Percentiles rank a stretch among this genome's conserved stretches.
Evolutionary conservation across 441 rosid species (phyloP).

Genomic region (Aquilaria agallochum): DNA sequence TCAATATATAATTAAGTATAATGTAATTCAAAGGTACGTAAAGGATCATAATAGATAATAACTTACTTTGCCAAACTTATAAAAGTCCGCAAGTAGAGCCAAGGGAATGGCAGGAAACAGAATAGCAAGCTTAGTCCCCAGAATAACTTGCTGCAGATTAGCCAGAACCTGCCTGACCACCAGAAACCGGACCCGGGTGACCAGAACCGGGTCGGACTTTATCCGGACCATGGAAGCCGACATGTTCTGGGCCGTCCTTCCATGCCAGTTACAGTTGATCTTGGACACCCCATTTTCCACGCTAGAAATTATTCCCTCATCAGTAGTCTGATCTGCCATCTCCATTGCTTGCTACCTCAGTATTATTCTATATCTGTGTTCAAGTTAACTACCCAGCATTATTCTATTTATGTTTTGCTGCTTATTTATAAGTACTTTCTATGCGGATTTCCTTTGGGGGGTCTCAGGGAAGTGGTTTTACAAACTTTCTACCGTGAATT

Average conservation of each 20-base stretch:
- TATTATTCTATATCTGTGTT: too few species aligned
- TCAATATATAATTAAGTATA: neutral
- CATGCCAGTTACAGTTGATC: constrained; percentile 3
- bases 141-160: constrained; percentile 53
- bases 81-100: constrained; percentile 39
- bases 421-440: too few species aligned
- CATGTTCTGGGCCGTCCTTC: constrained; percentile 31
- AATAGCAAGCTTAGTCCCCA: constrained; percentile 58
- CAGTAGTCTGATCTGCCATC: constrained; percentile 6
- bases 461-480: too few species aligned
- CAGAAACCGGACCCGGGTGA: constrained; percentile 32
- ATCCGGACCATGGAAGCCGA: constrained; percentile 40
- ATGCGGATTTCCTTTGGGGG: too few species aligned
- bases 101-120: constrained; percentile 60
- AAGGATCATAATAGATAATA: neutral
- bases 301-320: constrained; percentile 4
- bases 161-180: constrained; percentile 31
- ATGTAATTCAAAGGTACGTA: neutral
- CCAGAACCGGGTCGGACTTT: constrained; percentile 45
- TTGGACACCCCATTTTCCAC: constrained; percentile 30
- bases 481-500: too few species aligned
- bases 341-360: constrained; percentile 15
- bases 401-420: too few species aligned
- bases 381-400: too few species aligned
- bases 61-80: constrained; percentile 42